Evolutionary conservation across 805 yeast species (phyloP), one percentile per base, ranked within the genome.

Genomic region (Yamadazyma sp.): DNA sequence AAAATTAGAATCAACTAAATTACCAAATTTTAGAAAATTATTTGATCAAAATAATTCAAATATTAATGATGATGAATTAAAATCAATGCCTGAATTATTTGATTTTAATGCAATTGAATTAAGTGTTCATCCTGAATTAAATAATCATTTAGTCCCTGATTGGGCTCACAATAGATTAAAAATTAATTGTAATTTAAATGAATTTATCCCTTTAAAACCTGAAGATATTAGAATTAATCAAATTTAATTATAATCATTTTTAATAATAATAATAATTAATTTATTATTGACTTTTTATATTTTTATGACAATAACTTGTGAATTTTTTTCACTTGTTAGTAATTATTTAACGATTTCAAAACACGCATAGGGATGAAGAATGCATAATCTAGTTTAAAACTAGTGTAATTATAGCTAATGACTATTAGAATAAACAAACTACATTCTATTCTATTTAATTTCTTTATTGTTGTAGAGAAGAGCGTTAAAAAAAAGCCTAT

Each of bases 91-190:
- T 0, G 71, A 64, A 31, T 55, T 75, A 40, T 70, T 75, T 45
- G 78, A 75, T 53, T 75, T 75, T 40, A 66, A 67, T 35, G 70
- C 62, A 30, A 60, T 80, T 23, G 81, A 75, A 51, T 61, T 75
- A 43, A 64, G 73, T 28, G 66, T 69, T 31, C 54, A 61, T 22
- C 72, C 78, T 1, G 39, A 55, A 3, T 50, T 70, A 37, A 66
- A 68, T 43, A 36, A 49, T 23, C 44, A 49, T 14, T 52, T 75
- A 48, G 60, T 75, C 15, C 80, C 80, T 4, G 56, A 54, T 11
- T 72, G 55, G 55, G 49, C 49, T 22, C 39, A 34, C 23, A 27
- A 33, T 18, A 38, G 25, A 27, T 36, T 44, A 22, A 36, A 34
- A 14, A 44, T 44, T 19, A 44, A 44, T 27, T 16, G 20, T 17